These are phyloP conservation scores for Fusarium falciforme DNA, from an alignment of 2,329 filamentous ascomycete genomes.

Conservation along the genomic window DNA sequence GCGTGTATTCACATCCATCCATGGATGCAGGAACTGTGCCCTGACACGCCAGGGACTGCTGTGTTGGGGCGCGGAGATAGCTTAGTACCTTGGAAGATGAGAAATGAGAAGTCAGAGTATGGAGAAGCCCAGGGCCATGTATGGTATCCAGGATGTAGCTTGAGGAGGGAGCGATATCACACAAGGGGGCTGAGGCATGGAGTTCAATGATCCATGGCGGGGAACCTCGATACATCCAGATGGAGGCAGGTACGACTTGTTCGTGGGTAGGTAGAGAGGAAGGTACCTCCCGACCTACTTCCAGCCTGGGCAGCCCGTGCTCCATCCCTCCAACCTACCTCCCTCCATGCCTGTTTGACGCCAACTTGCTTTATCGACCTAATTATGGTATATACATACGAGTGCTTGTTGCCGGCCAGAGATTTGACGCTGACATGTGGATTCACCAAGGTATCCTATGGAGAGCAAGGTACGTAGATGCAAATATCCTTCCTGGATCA, in stretches of 20 bases:
- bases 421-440: neutral
- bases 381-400: neutral
- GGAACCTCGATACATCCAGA: conserved; percentile 5
- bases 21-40: conserved; percentile 44
- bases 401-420: neutral
- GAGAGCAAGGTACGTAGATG: conserved; percentile 11
- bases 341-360: neutral
- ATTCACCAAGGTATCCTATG: neutral
- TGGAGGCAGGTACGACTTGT: neutral
- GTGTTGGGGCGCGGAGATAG: conserved; percentile 20
- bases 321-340: neutral
- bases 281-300: neutral
- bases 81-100: neutral
- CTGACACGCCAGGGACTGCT: conserved; percentile 19
- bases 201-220: neutral
- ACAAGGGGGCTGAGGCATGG: conserved; percentile 19
- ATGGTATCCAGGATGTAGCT: neutral
- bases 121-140: conserved; percentile 17
- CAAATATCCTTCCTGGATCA: neutral
- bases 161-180: conserved; percentile 36
- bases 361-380: neutral
- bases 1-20: conserved; percentile 23
- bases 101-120: conserved; percentile 19
- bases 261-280: neutral
- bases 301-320: neutral